Base-by-base conservation (phyloP, 2,329 filamentous ascomycete genomes). In the Calonectria henricotiae region DNA sequence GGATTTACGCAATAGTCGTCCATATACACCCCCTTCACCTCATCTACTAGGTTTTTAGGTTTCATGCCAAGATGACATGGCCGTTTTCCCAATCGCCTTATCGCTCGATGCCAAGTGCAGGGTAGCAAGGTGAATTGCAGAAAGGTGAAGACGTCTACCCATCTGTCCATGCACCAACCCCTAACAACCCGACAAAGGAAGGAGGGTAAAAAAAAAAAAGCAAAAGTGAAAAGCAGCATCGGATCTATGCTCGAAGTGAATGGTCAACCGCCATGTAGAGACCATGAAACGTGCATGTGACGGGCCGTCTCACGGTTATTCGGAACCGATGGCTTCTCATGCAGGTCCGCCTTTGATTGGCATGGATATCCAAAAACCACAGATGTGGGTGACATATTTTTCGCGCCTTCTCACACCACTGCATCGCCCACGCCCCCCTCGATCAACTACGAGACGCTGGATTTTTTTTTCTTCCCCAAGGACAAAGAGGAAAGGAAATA, bases 321-420 rank as follows among this genome's bases (percentile, higher is more conserved):
- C 55, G 41, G 41, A 60, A 55, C 20, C 55, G 43, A 46, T 70
- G 37, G 62, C 69, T 61, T 30, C 61, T 65, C 63, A 74, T 69
- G 64, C 73, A 71, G 71, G 68, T 72, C 70, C 71, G 72, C 62
- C 60, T 58, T 27, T 71, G 73, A 75, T 73, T 75, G 71, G 74
- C 67, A 73, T 74, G 70, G 69, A 47, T 71, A 70, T 61, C 25
- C 23, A 23, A 27, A 44, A 32, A 15, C 55, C 39, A 25, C 20
- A 41, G 7, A 43, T 12, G 25, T 13, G 11, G 47, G 47, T n/a
- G 27, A 27, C 25, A 20, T 51, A 32, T 30, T 51, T 51, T 27
- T 30, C 23, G 2, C 46, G 41, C 43, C 43, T 7, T 46, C 47
- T n/a, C 17, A 25, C 47, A 17, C 27, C 25, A 6, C 27, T 27